Evolutionary conservation across 2,329 filamentous ascomycete species (phyloP), one percentile per base, ranked within the genome.

Genomic region (Alternaria postmessia): DNA sequence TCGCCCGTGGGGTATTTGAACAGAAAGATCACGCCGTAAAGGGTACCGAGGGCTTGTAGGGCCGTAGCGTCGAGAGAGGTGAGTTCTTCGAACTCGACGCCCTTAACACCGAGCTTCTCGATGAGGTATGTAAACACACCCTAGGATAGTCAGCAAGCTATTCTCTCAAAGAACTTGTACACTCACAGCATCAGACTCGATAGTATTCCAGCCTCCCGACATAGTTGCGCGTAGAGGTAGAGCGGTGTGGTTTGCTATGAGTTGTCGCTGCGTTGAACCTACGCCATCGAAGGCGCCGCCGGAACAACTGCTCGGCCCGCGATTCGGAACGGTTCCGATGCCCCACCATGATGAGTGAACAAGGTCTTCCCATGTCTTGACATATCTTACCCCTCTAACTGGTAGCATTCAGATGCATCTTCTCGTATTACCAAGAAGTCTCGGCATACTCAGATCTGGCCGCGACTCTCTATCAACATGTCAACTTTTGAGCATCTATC

Each of bases 91-190:
- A 97, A 98, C 80, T 99, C 95, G 3, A 98, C 93, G 75, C 92
- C 89, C 79, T 94, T 91, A 71, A 96, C 94, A 51, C 95, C 95
- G 64, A 99, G 90, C 73, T 88, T 89, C 74, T 97, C 93, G 75
- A 99, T 91, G 63, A 99, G 88, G 75, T 93, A 97, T 66, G 95
- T 99, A 83, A 99, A 99, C 76, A 99, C 94, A 75, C 95, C 95
- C 94, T 90, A 63, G 5, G 5, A 11, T 11, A 11, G 58, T 71
- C 43, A 69, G 65, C 61, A 47, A 20, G 41, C 18, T 18, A 24
- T 9, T 11, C 5, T 7, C 1, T n/a, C 20, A n/a, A 18, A 16
- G 5, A 34, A 20, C 14, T 3, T 14, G 7, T 44, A 57, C 62
- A 82, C 87, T 70, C 86, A 96, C 94, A 79, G 94, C 94, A 83